phyloP scores from a whole-genome alignment of 164 flowering plant genomes.

The Buxus sempervirens region DNA sequence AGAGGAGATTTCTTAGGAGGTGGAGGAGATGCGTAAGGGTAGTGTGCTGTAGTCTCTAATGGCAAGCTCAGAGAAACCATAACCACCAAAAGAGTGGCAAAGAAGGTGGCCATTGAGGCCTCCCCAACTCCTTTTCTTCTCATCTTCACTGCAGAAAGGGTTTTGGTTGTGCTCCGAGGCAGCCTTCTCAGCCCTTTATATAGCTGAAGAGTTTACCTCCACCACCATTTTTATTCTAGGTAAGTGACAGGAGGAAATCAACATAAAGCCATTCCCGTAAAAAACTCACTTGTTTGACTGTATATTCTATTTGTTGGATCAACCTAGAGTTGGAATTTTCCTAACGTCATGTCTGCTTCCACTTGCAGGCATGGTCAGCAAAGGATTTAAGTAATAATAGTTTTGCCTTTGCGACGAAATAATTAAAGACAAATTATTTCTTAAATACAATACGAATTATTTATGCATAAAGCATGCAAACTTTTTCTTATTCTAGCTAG shows the following conservation, averaged over 20 bases:
- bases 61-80: slow-evolving; percentile 31
- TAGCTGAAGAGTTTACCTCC: slow-evolving; percentile 14
- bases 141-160: not conserved
- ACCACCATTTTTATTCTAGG: not conserved
- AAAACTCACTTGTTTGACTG: not conserved
- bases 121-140: slow-evolving; percentile 14
- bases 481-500: no score
- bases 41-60: slow-evolving; percentile 23
- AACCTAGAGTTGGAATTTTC: no score
- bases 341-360: no score
- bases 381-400: no score
- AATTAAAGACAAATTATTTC: no score
- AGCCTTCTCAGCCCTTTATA: slow-evolving; percentile 20
- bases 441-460: no score
- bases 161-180: slow-evolving; percentile 12
- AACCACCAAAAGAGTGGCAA: slow-evolving; percentile 30
- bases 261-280: not conserved
- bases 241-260: not conserved
- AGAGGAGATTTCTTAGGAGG: slow-evolving; percentile 7
- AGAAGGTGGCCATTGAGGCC: slow-evolving; percentile 26
- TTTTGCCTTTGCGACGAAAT: no score
- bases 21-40: slow-evolving; percentile 29
- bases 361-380: no score
- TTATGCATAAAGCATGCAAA: no score
- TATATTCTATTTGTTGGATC: not conserved